A percentile compares a stretch with the other conserved stretches of the same genome.
phyloP scores from a whole-genome alignment of 1,139 yeast genomes.

The Geotrichum klebahnii region DNA sequence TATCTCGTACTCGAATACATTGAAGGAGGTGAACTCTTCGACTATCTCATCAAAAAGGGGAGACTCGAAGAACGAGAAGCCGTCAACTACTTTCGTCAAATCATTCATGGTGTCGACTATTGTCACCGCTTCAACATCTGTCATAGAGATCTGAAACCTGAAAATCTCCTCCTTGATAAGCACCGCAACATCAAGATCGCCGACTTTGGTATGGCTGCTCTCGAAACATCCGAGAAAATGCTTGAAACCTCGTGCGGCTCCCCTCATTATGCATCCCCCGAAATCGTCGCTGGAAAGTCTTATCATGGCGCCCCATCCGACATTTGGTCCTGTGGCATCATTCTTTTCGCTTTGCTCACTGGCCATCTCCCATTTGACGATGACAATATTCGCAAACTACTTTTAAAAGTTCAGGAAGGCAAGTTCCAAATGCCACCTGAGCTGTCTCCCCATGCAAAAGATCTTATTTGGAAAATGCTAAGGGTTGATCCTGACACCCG shows the following conservation, averaged over 20 bases:
- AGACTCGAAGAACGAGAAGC: slow-evolving; percentile 87
- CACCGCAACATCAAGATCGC: slow-evolving; percentile 90
- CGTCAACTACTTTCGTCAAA: slow-evolving; percentile 83
- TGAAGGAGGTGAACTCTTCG: slow-evolving; percentile 96
- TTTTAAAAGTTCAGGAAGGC: slow-evolving; percentile 89
- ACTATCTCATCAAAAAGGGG: slow-evolving; percentile 82
- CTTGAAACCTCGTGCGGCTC: slow-evolving; percentile 96
- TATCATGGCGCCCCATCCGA: slow-evolving; percentile 97
- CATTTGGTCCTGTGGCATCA: slow-evolving; percentile 98
- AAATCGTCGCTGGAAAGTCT: slow-evolving; percentile 87
- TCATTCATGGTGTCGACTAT: slow-evolving; percentile 84
- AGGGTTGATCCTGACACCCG: slow-evolving; percentile 75
- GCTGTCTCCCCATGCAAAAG: slow-evolving; percentile 77
- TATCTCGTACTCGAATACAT: slow-evolving; percentile 90
- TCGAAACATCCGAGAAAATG: slow-evolving; percentile 73
- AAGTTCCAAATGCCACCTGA: slow-evolving; percentile 77
- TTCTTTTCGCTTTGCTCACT: slow-evolving; percentile 83
- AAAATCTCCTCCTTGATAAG: slow-evolving; percentile 80
- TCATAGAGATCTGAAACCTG: slow-evolving; percentile 95
- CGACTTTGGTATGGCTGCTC: slow-evolving; percentile 99
- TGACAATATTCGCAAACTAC: slow-evolving; percentile 79
- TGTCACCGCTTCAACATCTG: slow-evolving; percentile 88
- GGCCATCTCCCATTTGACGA: slow-evolving; percentile 97
- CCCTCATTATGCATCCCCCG: slow-evolving; percentile 98
- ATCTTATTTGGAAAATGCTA: slow-evolving; percentile 76